Percentiles rank a stretch among this genome's conserved stretches.
phyloP scores from a whole-genome alignment of 1,284 basidiomycete species.

The Leccinum pseudoinsigne region DNA sequence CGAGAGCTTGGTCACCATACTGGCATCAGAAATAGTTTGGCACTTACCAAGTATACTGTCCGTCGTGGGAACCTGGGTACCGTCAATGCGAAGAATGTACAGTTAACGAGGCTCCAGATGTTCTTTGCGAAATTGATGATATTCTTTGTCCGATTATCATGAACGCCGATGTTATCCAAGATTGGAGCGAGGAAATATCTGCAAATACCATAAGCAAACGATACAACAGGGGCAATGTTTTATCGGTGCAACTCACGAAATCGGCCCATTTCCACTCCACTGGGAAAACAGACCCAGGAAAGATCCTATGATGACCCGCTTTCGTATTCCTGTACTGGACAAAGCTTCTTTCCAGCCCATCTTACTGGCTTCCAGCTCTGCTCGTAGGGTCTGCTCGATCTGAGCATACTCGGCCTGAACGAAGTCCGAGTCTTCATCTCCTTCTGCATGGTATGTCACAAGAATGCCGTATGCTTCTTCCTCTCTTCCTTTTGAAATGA shows the following conservation, averaged over 20 bases:
- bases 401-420: background rate
- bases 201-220: background rate
- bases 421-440: background rate
- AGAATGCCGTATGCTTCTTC: constrained; percentile 36
- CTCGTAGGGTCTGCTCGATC: background rate
- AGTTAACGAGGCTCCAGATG: constrained; percentile 8
- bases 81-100: background rate
- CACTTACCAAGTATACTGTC: background rate
- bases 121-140: constrained; percentile 9
- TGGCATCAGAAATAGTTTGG: background rate
- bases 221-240: background rate
- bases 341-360: background rate
- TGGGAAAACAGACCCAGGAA: constrained; percentile 48
- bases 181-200: constrained; percentile 12
- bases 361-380: constrained; percentile 2
- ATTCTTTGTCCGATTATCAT: constrained; percentile 14
- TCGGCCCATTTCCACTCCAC: constrained; percentile 32
- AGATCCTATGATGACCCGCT: constrained; percentile 8
- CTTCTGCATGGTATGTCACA: constrained; percentile 6
- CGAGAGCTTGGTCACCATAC: background rate
- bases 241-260: constrained; percentile 3
- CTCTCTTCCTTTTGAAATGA: constrained; percentile 50
- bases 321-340: constrained; percentile 13
- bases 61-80: background rate
- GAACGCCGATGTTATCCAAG: constrained; percentile 18